Conservation (phyloP, 1,139 yeast species). For the Wickerhamomyces sp. region DNA sequence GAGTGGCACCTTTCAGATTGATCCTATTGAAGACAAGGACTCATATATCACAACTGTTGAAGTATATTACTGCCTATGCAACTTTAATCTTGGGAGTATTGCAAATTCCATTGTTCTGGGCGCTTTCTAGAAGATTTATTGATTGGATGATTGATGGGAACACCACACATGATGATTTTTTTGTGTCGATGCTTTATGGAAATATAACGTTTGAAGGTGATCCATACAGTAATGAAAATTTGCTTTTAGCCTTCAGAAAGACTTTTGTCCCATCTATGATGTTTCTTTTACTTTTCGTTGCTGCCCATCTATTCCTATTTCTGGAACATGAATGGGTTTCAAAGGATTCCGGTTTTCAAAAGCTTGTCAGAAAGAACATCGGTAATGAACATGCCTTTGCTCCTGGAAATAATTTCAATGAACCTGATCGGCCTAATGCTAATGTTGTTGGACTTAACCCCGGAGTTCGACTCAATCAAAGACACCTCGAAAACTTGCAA, state of each 20-base stretch:
- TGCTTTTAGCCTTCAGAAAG: slow-evolving; percentile 15
- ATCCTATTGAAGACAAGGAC: slow-evolving; percentile 36
- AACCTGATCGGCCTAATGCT: slow-evolving; percentile 21
- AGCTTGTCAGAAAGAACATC: slow-evolving; percentile 47
- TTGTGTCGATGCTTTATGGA: slow-evolving; percentile 23
- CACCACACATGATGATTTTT: slow-evolving; percentile 38
- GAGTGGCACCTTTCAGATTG: slow-evolving; percentile 48
- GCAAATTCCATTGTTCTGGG: slow-evolving; percentile 58
- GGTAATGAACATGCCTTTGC: slow-evolving; percentile 40
- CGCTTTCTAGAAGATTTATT: slow-evolving; percentile 43
- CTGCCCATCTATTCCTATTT: slow-evolving; percentile 44
- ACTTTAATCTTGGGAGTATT: slow-evolving; percentile 39
- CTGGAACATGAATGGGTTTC: slow-evolving; percentile 70
- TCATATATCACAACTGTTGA: slow-evolving; percentile 24
- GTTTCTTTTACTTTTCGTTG: slow-evolving; percentile 30
- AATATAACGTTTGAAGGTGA: slow-evolving; percentile 37
- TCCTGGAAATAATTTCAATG: slow-evolving; percentile 21
- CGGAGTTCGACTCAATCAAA: slow-evolving; percentile 4
- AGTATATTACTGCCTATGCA: slow-evolving; percentile 31
- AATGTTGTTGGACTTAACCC: slow-evolving; percentile 6
- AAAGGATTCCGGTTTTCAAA: slow-evolving; percentile 60
- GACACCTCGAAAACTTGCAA: slow-evolving; percentile 4
- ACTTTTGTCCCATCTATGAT: slow-evolving; percentile 22
- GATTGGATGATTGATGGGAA: slow-evolving; percentile 52
- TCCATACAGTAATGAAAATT: slow-evolving; percentile 14